Conservation (phyloP, 2,329 filamentous ascomycete genomes). For the Aspergillus hortae region DNA sequence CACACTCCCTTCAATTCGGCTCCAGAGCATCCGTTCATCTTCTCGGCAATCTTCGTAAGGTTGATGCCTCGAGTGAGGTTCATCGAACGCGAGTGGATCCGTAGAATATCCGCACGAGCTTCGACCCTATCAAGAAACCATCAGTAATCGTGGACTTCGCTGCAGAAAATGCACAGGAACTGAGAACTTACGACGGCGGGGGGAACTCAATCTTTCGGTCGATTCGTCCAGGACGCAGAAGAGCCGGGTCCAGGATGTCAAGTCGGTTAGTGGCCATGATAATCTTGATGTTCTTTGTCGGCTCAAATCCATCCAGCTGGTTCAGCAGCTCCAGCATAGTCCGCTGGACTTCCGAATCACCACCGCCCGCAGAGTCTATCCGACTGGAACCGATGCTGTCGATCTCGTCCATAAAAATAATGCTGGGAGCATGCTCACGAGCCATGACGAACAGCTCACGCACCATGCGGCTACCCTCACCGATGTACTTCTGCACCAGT, state of each 20-base stretch:
- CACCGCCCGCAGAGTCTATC: slow-evolving; percentile 90
- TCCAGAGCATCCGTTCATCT: slow-evolving; percentile 99
- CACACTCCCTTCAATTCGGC: slow-evolving; percentile 98
- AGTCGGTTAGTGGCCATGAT: slow-evolving; percentile 99
- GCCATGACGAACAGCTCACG: slow-evolving; percentile 99
- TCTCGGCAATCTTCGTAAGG: slow-evolving; percentile 96
- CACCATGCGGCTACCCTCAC: slow-evolving; percentile 96
- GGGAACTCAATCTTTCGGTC: slow-evolving; percentile 99
- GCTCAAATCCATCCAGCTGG: slow-evolving; percentile 97
- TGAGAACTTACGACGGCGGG: slow-evolving; percentile 65
- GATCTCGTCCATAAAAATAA: slow-evolving; percentile 99
- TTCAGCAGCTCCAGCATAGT: slow-evolving; percentile 98
- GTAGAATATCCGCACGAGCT: slow-evolving; percentile 92
- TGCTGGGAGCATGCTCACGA: slow-evolving; percentile 92
- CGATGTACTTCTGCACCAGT: slow-evolving; percentile 98
- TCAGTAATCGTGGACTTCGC: slow-evolving; percentile 6
- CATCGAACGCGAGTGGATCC: slow-evolving; percentile 98
- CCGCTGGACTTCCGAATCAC: slow-evolving; percentile 95
- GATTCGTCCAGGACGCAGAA: slow-evolving; percentile 93
- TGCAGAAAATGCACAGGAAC: neutral
- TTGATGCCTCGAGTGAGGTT: slow-evolving; percentile 97
- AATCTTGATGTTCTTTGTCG: slow-evolving; percentile 99
- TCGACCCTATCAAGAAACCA: slow-evolving; percentile 58
- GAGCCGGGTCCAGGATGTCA: slow-evolving; percentile 92
- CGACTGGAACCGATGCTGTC: slow-evolving; percentile 97